Evolutionary conservation across 2,329 filamentous ascomycete genomes (phyloP).

Genomic region (Trichoderma citrinoviride): DNA sequence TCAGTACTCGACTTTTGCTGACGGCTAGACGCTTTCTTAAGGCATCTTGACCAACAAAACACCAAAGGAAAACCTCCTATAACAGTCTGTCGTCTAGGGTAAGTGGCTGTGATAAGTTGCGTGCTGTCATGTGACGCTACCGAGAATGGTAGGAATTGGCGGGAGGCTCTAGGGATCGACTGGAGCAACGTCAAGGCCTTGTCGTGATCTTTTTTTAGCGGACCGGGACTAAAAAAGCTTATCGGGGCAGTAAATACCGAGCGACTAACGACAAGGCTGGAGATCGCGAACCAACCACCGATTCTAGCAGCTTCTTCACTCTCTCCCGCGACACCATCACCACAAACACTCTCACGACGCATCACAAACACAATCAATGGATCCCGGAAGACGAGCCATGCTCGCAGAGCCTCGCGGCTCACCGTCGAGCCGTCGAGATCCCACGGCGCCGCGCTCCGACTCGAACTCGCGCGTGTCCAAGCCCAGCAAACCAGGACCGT

Average conservation of each 20-base stretch:
- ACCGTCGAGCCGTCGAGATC: slow-evolving; percentile 46
- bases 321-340: too few species aligned
- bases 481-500: slow-evolving; percentile 36
- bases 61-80: background rate
- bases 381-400: slow-evolving; percentile 55
- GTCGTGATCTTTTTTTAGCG: slow-evolving; percentile 11
- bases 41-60: background rate
- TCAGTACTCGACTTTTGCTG: background rate
- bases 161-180: background rate
- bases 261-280: background rate
- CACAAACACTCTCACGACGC: too few species aligned
- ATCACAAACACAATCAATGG: slow-evolving; percentile 40
- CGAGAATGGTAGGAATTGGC: background rate
- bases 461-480: slow-evolving; percentile 57
- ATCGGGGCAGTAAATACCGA: slow-evolving; percentile 10
- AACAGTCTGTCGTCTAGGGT: slow-evolving; percentile 8
- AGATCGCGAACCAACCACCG: background rate
- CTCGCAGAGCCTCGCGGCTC: slow-evolving; percentile 47
- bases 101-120: background rate
- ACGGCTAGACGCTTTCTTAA: background rate
- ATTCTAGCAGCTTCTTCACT: background rate
- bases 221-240: slow-evolving; percentile 19
- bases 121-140: slow-evolving; percentile 18
- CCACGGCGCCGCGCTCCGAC: slow-evolving; percentile 56
- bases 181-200: background rate